phyloP scores from a whole-genome alignment of 768 basidiomycete genomes.

The Lyophyllum shimeji region DNA sequence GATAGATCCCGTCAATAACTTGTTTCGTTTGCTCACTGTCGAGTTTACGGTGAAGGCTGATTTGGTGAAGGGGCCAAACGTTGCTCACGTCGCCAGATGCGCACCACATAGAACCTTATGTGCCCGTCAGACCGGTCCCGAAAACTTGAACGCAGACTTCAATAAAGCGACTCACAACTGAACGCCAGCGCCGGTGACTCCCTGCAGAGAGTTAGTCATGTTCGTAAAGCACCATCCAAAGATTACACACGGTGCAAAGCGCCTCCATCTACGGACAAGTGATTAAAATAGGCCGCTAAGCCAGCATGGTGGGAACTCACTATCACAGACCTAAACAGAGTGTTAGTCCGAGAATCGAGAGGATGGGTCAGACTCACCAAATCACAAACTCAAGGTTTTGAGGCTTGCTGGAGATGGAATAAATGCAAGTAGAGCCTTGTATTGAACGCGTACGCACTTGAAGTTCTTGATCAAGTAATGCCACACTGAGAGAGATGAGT shows the following conservation, averaged over 20 bases:
- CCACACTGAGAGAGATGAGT: slow-evolving; percentile 12
- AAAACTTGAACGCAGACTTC: not conserved
- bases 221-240: not conserved
- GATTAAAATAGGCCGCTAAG: too few species aligned
- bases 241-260: slow-evolving; percentile 38
- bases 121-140: not conserved
- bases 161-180: slow-evolving; percentile 47
- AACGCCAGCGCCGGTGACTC: slow-evolving; percentile 48
- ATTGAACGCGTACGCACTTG: slow-evolving; percentile 8
- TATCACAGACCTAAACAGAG: slow-evolving; percentile 33
- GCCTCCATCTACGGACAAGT: slow-evolving; percentile 40
- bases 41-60: not conserved
- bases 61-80: not conserved
- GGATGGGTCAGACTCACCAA: slow-evolving; percentile 22
- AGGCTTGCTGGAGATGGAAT: slow-evolving; percentile 19
- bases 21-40: slow-evolving; percentile 42
- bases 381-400: slow-evolving; percentile 21
- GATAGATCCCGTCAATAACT: slow-evolving; percentile 29
- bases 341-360: not conserved
- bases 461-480: slow-evolving; percentile 20
- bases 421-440: too few species aligned
- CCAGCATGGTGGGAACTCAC: slow-evolving; percentile 22
- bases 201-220: slow-evolving; percentile 29
- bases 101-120: slow-evolving; percentile 45
- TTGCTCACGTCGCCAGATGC: slow-evolving; percentile 45